These are phyloP conservation scores for Bjerkandera adusta DNA, from an alignment of 1,284 basidiomycete genomes.

Conservation along the genomic window DNA sequence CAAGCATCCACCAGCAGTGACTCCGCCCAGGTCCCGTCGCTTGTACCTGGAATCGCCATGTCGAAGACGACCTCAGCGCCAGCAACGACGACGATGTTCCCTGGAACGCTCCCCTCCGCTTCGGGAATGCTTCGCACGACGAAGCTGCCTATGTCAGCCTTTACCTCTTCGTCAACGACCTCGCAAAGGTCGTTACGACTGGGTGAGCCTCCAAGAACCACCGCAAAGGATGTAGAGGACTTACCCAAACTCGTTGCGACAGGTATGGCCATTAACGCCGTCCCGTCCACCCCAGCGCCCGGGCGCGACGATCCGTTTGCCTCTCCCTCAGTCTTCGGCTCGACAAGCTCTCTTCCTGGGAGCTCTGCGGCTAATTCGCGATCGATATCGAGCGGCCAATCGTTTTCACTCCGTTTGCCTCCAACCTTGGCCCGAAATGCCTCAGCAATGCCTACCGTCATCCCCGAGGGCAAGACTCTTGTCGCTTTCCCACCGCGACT, in stretches of 20 bases:
- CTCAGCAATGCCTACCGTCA: neutral
- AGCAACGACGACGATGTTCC: slow-evolving; percentile 2
- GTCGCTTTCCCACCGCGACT: slow-evolving; percentile 7
- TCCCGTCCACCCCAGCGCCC: neutral
- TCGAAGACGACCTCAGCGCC: slow-evolving; percentile 19
- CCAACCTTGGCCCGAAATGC: neutral
- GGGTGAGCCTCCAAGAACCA: slow-evolving; percentile 5
- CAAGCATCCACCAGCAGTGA: slow-evolving; percentile 11
- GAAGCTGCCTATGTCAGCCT: slow-evolving; percentile 63
- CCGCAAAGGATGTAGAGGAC: no score
- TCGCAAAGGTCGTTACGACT: slow-evolving; percentile 20
- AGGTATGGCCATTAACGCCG: neutral
- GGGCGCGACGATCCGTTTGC: slow-evolving; percentile 4
- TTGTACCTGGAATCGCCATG: slow-evolving; percentile 3
- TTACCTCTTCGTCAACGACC: slow-evolving; percentile 57
- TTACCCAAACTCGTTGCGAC: no score
- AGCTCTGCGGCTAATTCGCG: neutral
- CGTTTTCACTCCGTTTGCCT: slow-evolving; percentile 6
- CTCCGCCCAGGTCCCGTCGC: neutral
- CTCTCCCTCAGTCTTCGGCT: neutral
- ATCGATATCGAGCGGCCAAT: neutral
- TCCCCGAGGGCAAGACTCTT: slow-evolving; percentile 9
- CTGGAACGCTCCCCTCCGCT: neutral
- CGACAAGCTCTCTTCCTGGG: neutral
- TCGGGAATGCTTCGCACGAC: slow-evolving; percentile 49